Evolutionary conservation across 2,329 filamentous ascomycete species (phyloP).

Genomic region (Apiospora arundinis): DNA sequence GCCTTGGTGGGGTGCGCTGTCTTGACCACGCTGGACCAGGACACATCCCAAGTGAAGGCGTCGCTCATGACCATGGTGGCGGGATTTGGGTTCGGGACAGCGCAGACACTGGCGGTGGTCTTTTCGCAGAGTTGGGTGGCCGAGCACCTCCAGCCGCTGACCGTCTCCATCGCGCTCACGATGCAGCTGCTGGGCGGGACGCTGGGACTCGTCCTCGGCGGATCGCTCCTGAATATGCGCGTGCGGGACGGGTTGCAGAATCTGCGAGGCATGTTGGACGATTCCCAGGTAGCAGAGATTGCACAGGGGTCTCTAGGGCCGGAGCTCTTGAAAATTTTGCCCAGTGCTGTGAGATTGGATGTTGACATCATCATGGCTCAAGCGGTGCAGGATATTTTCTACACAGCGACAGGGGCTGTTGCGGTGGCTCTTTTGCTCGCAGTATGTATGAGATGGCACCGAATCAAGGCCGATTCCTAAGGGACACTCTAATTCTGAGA

Average conservation of each 20-base stretch:
- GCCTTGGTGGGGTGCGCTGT: slow-evolving; percentile 23
- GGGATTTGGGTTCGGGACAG: slow-evolving; percentile 21
- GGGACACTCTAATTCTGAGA: not conserved
- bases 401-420: slow-evolving; percentile 22
- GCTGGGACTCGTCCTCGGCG: slow-evolving; percentile 24
- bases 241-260: slow-evolving; percentile 19
- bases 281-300: slow-evolving; percentile 19
- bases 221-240: slow-evolving; percentile 23
- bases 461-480: not conserved
- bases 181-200: slow-evolving; percentile 24
- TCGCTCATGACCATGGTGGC: slow-evolving; percentile 24
- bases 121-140: slow-evolving; percentile 25
- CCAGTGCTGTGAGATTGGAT: not conserved
- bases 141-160: slow-evolving; percentile 21
- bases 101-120: slow-evolving; percentile 24
- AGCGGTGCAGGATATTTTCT: slow-evolving; percentile 22
- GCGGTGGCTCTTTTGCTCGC: slow-evolving; percentile 20
- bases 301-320: slow-evolving; percentile 20
- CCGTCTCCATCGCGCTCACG: slow-evolving; percentile 24
- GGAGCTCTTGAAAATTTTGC: slow-evolving; percentile 16
- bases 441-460: slow-evolving; percentile 24
- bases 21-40: slow-evolving; percentile 24
- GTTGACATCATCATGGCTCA: slow-evolving; percentile 17
- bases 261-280: slow-evolving; percentile 11
- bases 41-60: slow-evolving; percentile 12